Evolutionary conservation across 768 basidiomycete species (phyloP).

Genomic region (Suillus decipiens): DNA sequence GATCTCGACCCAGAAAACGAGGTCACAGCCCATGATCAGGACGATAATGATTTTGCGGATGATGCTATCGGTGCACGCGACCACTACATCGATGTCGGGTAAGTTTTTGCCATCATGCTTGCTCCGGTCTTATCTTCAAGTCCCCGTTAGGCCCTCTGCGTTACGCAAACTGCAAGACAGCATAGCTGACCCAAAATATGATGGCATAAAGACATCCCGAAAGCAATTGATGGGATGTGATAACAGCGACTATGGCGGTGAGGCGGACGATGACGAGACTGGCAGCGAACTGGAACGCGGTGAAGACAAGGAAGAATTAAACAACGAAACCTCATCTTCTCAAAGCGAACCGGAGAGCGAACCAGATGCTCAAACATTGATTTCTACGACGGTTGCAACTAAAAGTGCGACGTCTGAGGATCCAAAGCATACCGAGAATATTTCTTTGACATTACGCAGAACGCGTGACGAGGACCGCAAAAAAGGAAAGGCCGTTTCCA

Average conservation of each 20-base stretch:
- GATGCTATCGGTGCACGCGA: conserved; percentile 47
- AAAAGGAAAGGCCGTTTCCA: conserved; percentile 84
- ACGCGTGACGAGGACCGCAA: conserved; percentile 67
- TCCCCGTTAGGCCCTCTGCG: conserved; percentile 57
- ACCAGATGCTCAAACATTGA: not conserved
- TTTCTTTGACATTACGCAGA: conserved; percentile 54
- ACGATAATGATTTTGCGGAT: conserved; percentile 37
- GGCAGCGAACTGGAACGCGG: conserved; percentile 14
- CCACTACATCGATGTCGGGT: conserved; percentile 90
- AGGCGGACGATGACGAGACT: conserved; percentile 30
- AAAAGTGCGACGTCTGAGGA: conserved; percentile 16
- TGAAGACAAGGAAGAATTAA: conserved; percentile 16
- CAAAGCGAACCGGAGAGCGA: conserved; percentile 17
- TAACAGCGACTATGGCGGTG: conserved; percentile 17
- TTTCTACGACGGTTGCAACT: conserved; percentile 14
- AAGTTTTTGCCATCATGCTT: conserved; percentile 26
- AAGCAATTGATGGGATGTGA: conserved; percentile 50
- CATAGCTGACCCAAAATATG: conserved; percentile 78
- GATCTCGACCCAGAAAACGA: conserved; percentile 79
- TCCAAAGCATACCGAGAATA: conserved; percentile 36
- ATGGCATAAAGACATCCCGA: conserved; percentile 64
- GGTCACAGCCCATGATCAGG: conserved; percentile 43
- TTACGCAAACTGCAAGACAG: conserved; percentile 66
- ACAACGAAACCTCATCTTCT: conserved; percentile 12
- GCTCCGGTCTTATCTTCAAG: conserved; percentile 6